These are phyloP conservation scores for Irpex sp. DNA, from an alignment of 1,284 basidiomycete species.

Conservation along the genomic window DNA sequence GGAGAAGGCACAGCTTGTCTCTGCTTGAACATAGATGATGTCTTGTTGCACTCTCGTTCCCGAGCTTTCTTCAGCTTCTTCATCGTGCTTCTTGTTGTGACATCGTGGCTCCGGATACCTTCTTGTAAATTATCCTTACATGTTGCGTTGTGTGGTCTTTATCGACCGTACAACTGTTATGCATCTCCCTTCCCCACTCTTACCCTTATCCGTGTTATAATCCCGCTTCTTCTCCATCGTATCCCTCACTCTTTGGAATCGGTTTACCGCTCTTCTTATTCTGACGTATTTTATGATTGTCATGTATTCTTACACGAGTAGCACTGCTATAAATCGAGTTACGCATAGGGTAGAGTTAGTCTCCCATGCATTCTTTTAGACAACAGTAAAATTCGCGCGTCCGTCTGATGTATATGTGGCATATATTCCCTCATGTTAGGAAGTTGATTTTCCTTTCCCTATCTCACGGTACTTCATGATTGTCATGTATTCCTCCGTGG, in stretches of 20 bases:
- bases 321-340: background rate
- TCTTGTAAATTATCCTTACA: background rate
- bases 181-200: background rate
- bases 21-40: slow-evolving; percentile 12
- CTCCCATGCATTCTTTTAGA: background rate
- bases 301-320: background rate
- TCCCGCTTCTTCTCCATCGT: background rate
- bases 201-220: background rate
- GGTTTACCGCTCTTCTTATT: background rate
- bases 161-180: background rate
- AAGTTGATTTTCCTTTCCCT: no score
- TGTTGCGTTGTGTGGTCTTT: background rate
- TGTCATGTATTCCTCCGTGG: no score
- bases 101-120: background rate
- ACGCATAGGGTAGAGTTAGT: background rate
- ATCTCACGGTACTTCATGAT: no score
- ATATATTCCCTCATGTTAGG: no score
- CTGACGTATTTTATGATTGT: background rate
- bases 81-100: background rate
- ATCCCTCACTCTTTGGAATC: background rate
- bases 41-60: background rate
- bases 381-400: background rate
- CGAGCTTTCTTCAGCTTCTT: background rate
- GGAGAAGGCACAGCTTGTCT: slow-evolving; percentile 25
- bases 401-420: no score